A percentile compares a stretch with the other conserved stretches of the same genome.
Evolutionary conservation across 164 flowering plant genomes (phyloP).

Genomic region (Macadamia integrifolia): DNA sequence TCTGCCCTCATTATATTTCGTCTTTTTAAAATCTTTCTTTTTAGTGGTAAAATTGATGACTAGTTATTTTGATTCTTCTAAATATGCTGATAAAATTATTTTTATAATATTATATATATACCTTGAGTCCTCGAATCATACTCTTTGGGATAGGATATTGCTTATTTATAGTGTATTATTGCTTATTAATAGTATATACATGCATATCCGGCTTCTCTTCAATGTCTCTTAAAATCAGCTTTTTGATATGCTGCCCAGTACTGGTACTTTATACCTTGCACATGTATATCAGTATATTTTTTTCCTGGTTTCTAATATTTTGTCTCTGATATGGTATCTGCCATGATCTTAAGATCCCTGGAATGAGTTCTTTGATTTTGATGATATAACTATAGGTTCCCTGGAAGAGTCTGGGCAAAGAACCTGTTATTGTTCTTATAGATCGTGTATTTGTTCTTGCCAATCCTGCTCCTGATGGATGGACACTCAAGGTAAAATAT

Average conservation of each 20-base stretch:
- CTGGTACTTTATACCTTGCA: no score
- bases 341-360: neutral
- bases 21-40: no score
- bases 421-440: slow-evolving; percentile 92
- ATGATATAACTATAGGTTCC: slow-evolving; percentile 61
- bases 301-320: neutral
- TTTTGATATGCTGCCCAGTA: no score
- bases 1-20: no score
- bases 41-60: no score
- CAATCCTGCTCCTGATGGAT: slow-evolving; percentile 68
- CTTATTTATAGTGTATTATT: no score
- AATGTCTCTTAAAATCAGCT: no score
- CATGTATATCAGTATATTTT: no score
- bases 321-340: neutral
- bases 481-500: slow-evolving; percentile 55
- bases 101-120: no score
- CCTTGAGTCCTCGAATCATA: neutral
- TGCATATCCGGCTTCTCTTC: no score
- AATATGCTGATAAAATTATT: neutral
- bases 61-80: neutral
- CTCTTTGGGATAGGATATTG: neutral
- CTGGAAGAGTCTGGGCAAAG: slow-evolving; percentile 98
- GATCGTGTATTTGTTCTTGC: slow-evolving; percentile 95
- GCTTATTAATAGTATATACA: no score
- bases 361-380: neutral